A percentile compares a stretch with the other conserved stretches of the same genome.
phyloP scores from a whole-genome alignment of 73 alveolate species.

The Symbiodinium pilosum region DNA sequence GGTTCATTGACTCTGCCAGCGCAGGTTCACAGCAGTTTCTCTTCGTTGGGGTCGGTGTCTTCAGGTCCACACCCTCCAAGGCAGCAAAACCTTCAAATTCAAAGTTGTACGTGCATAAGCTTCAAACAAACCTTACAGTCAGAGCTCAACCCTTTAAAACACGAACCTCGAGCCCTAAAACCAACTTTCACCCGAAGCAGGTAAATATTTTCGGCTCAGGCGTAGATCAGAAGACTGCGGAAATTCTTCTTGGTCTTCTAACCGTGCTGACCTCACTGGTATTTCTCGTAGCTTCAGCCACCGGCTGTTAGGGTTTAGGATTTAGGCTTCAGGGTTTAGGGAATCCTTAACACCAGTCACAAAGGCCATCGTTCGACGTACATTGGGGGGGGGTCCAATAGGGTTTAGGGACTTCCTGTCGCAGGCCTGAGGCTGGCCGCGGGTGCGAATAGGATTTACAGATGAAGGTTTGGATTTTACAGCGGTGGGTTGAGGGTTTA shows the following conservation, averaged over 20 bases:
- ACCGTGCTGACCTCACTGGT: neutral
- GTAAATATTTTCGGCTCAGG: neutral
- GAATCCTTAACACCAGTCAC: neutral
- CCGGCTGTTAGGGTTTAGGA: neutral
- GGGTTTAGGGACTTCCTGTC: no score
- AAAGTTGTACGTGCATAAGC: no score
- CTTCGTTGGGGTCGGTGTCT: no score
- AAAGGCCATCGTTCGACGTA: no score
- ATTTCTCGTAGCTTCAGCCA: neutral
- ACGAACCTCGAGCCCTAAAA: neutral
- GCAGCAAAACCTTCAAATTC: no score
- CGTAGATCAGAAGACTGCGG: conserved; percentile 62
- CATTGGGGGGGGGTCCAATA: no score
- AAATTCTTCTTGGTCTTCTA: conserved; percentile 27
- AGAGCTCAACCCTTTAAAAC: neutral
- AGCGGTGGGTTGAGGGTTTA: neutral
- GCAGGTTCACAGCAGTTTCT: no score
- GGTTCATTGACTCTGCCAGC: no score
- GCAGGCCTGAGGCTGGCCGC: no score
- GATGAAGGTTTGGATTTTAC: neutral
- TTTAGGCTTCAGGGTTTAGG: neutral
- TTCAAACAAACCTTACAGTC: no score
- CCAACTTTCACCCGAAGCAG: no score
- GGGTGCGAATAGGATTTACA: neutral
- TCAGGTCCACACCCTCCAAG: no score